Evolutionary conservation across 768 basidiomycete species (phyloP).

Genomic region (Hericium rajendrae): DNA sequence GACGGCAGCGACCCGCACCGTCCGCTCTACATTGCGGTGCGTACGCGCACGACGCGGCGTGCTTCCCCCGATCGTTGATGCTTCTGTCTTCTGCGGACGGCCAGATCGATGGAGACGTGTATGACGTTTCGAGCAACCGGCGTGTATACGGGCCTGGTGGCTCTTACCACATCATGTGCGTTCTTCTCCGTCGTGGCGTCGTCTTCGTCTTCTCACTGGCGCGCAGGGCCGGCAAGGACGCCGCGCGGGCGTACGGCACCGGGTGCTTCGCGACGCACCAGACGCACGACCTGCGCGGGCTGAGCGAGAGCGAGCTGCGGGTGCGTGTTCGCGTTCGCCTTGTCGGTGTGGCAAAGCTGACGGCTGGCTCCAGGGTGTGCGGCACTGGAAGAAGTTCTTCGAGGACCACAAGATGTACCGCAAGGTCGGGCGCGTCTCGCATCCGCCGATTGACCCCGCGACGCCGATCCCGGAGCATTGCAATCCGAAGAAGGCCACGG

Average conservation of each 20-base stretch:
- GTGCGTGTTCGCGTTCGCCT: constrained; percentile 31
- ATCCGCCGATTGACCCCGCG: constrained; percentile 66
- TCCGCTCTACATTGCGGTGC: constrained; percentile 80
- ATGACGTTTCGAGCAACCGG: constrained; percentile 74
- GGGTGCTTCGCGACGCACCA: constrained; percentile 88
- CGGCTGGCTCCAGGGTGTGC: constrained; percentile 44
- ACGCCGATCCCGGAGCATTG: constrained; percentile 72
- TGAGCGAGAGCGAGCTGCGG: constrained; percentile 59
- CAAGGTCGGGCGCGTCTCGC: constrained; percentile 68
- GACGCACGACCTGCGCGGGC: constrained; percentile 83
- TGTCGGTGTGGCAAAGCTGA: not conserved
- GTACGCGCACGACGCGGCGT: constrained; percentile 30
- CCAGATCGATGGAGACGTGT: constrained; percentile 88
- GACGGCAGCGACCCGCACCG: constrained; percentile 57
- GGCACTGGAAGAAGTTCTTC: constrained; percentile 91
- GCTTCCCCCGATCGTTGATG: constrained; percentile 22
- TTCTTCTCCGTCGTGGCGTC: not conserved
- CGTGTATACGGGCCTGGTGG: constrained; percentile 85
- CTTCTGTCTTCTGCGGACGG: not conserved
- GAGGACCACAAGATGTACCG: constrained; percentile 68
- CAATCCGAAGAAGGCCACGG: constrained; percentile 44
- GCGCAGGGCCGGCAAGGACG: constrained; percentile 72
- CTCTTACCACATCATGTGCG: constrained; percentile 62
- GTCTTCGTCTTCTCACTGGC: constrained; percentile 11
- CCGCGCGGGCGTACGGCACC: constrained; percentile 87